Evolutionary conservation across 2,329 filamentous ascomycete genomes (phyloP), one percentile per base, ranked within the genome.

Genomic region (Thielaviopsis ethacetica): DNA sequence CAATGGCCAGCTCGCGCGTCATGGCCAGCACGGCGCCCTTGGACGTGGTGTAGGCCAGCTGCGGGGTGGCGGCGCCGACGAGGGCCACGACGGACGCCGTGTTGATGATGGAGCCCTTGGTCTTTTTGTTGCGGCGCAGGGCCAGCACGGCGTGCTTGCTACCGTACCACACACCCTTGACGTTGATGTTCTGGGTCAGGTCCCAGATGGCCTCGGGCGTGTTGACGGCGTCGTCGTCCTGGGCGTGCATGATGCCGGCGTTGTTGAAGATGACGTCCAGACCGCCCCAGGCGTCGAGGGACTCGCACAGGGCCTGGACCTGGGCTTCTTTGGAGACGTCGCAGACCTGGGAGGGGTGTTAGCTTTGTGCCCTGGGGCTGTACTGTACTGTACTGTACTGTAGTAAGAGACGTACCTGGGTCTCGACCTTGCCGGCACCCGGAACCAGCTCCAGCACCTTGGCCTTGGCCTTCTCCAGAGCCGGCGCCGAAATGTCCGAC

Each of bases 81-180:
- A 95, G 78, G 2, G 89, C 90, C 53, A 95, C 90, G 54, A 95
- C 86, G 53, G 85, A 91, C 26, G 89, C 90, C 2, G 89, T 95
- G 77, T 95, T 95, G 79, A 95, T 91, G 72, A 96, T 83, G 71
- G 84, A 89, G 56, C 82, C 88, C 65, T 79, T 81, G 52, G 76
- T 81, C 82, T 96, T 96, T 59, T 80, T 79, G 76, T 94, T 78
- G 66, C 82, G 83, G 64, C 90, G 85, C 66, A 96, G 78, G 52
- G 87, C 57, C 56, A 91, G 76, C 27, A 96, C 84, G 6, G 91
- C 89, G 71, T 95, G 88, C 78, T 95, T 96, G 79, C 83, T 85
- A 62, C 91, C 91, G 70, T 82, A 96, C 91, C 91, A 95, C n/a
- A 96, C 91, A 51, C 91, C 91, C 80, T 96, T 96, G 71, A 95